Evolutionary conservation across 305 asterid genomes (phyloP), one percentile per base, ranked within the genome.

Genomic region (Ilex paraguariensis): DNA sequence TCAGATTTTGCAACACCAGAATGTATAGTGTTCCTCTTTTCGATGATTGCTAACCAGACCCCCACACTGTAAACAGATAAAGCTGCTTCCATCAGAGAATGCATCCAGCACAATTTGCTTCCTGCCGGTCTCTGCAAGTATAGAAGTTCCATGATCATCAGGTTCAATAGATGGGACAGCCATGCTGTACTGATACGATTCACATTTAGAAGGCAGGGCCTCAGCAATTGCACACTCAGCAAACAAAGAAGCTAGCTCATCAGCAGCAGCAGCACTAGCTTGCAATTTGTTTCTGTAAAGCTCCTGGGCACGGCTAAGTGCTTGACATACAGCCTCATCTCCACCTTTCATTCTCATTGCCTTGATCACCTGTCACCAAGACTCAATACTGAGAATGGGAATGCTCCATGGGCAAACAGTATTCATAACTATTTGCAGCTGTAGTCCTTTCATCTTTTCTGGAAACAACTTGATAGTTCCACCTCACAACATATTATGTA

Each of bases 181-280:
- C 59, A 49, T 70, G 54, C 28, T 70, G 17, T 60, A 75, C 57
- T 75, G 69, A 46, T 73, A 65, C 11, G 77, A 57, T 63, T 58
- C 79, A 5, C 77, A 59, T 59, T 63, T 76, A 15, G 73, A 58
- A 31, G 96, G 92, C 39, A 73, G 76, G 67, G 91, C 95, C 80
- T 91, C 98, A 5, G 85, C 92, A 56, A 88, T 86, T 61, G 90
- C 98, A 75, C 95, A 91, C 69, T 86, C 96, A 9, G 95, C 95
- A 79, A 91, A 84, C 16, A 91, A 75, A 13, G 92, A 84, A 54
- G 96, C 91, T 60, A 91, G 77, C 76, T 91, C 88, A 54, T 88
- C 95, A 42, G 95, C 92, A 54, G 95, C 92, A 54, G 95, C 95
- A 54, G 84, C 77, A 63, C 73, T 83, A 57, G 87, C 74, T 73